phyloP scores from a whole-genome alignment of 2,329 filamentous ascomycete species.

The Zasmidium angulare region DNA sequence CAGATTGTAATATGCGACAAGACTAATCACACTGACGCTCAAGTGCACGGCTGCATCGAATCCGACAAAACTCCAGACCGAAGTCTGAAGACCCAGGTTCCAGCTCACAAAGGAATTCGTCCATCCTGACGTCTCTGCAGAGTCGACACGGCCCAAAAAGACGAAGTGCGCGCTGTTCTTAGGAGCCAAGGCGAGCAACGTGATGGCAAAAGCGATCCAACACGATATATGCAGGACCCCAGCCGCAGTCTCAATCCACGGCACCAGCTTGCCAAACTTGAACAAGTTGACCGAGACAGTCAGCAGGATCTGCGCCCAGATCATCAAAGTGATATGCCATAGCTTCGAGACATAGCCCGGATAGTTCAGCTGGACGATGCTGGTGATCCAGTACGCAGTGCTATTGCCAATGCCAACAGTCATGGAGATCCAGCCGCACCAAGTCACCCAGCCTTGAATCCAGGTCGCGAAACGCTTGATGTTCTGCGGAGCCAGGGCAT shows the following conservation, averaged over 20 bases:
- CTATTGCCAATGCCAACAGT: constrained; percentile 31
- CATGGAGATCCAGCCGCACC: constrained; percentile 41
- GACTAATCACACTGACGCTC: background rate
- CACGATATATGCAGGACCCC: constrained; percentile 25
- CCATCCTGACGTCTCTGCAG: constrained; percentile 24
- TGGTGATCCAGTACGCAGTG: constrained; percentile 38
- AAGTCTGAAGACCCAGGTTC: constrained; percentile 25
- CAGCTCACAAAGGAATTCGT: constrained; percentile 23
- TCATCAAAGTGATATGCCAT: constrained; percentile 43
- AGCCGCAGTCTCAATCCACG: constrained; percentile 24
- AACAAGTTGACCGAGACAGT: constrained; percentile 38
- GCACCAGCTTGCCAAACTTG: constrained; percentile 32
- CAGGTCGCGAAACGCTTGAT: constrained; percentile 27
- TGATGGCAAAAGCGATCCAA: constrained; percentile 25
- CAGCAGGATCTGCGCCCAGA: constrained; percentile 38
- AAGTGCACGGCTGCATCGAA: background rate
- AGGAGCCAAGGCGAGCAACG: constrained; percentile 21
- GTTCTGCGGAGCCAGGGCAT: constrained; percentile 21
- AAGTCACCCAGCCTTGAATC: constrained; percentile 43
- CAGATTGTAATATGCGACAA: background rate
- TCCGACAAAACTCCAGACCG: constrained; percentile 28
- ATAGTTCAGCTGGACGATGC: constrained; percentile 34
- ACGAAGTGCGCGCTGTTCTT: constrained; percentile 23
- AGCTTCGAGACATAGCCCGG: constrained; percentile 35
- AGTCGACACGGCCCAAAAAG: constrained; percentile 19